These are phyloP conservation scores for Aspergillus ellipticus DNA, from an alignment of 495 filamentous ascomycete species.

Conservation along the genomic window DNA sequence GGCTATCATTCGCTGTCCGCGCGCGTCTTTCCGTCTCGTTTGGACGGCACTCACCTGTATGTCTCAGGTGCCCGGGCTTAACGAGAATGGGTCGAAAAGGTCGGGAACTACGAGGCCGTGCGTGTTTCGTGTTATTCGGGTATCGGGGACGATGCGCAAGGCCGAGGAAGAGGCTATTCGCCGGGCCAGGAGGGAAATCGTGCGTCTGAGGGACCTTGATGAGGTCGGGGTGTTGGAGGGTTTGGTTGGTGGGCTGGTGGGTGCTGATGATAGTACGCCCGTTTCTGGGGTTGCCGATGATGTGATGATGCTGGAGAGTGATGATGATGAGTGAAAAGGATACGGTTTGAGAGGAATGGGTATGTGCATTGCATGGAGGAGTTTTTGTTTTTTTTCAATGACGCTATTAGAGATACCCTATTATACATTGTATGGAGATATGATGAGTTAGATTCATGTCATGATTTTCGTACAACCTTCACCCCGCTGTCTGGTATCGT, in stretches of 20 bases:
- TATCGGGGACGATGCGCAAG: slow-evolving; percentile 92
- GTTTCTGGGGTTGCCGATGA: slow-evolving; percentile 30
- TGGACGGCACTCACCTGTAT: slow-evolving; percentile 88
- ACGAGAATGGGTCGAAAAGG: slow-evolving; percentile 14
- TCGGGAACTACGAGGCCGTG: slow-evolving; percentile 50
- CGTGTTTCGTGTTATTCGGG: slow-evolving; percentile 80
- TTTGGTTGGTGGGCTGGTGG: slow-evolving; percentile 24
- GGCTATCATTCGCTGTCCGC: slow-evolving; percentile 76
- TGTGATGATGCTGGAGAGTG: slow-evolving; percentile 45
- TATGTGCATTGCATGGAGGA: neutral
- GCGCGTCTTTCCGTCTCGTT: slow-evolving; percentile 75
- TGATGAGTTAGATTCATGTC: slow-evolving; percentile 12
- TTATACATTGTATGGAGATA: slow-evolving; percentile 23
- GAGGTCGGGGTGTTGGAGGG: slow-evolving; percentile 42
- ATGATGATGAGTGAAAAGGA: slow-evolving; percentile 25
- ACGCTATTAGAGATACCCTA: slow-evolving; percentile 37
- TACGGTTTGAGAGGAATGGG: neutral
- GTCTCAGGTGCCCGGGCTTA: slow-evolving; percentile 56
- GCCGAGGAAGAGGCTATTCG: slow-evolving; percentile 84
- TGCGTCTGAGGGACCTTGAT: slow-evolving; percentile 50
- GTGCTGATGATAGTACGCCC: slow-evolving; percentile 15
- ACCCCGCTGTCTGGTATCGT: slow-evolving; percentile 43
- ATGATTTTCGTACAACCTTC: slow-evolving; percentile 42
- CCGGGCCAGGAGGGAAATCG: slow-evolving; percentile 66
- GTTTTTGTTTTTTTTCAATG: slow-evolving; percentile 12